phyloP scores from a whole-genome alignment of 1,284 basidiomycete species.

The Sporisorium graminicola region DNA sequence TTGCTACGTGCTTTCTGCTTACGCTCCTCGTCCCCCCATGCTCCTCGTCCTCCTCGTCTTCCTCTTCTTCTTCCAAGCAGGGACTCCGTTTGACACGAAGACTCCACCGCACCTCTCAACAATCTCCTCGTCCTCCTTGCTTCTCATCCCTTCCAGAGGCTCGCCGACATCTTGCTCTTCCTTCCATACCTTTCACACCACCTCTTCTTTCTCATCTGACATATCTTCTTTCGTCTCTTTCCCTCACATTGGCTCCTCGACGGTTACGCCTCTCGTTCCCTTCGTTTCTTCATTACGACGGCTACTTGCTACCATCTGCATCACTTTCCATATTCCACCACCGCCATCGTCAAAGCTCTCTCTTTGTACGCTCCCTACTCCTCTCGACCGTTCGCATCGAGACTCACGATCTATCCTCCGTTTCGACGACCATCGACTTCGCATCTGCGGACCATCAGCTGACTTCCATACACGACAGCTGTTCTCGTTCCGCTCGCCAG shows the following conservation, averaged over 20 bases:
- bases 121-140: not conserved
- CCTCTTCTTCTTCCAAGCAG: not conserved
- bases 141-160: not conserved
- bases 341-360: conserved; percentile 5
- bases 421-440: no score
- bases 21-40: not conserved
- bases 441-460: conserved; percentile 1
- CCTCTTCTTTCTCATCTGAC: not conserved
- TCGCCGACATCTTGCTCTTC: not conserved
- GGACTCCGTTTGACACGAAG: not conserved
- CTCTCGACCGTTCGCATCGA: conserved; percentile 32
- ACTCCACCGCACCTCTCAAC: not conserved
- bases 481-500: not conserved
- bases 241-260: conserved; percentile 17
- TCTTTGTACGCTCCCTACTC: conserved; percentile 5
- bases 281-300: not conserved
- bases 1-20: conserved; percentile 2
- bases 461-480: conserved; percentile 4
- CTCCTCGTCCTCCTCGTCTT: not conserved
- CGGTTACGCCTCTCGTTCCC: conserved; percentile 13
- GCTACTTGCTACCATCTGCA: not conserved
- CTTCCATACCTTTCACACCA: not conserved
- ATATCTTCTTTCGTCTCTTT: not conserved
- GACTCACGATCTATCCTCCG: not conserved
- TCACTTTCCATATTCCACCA: not conserved